Evolutionary conservation across 306 rosid species (phyloP), one percentile per base, ranked within the genome.

Genomic region (Morella rubra): DNA sequence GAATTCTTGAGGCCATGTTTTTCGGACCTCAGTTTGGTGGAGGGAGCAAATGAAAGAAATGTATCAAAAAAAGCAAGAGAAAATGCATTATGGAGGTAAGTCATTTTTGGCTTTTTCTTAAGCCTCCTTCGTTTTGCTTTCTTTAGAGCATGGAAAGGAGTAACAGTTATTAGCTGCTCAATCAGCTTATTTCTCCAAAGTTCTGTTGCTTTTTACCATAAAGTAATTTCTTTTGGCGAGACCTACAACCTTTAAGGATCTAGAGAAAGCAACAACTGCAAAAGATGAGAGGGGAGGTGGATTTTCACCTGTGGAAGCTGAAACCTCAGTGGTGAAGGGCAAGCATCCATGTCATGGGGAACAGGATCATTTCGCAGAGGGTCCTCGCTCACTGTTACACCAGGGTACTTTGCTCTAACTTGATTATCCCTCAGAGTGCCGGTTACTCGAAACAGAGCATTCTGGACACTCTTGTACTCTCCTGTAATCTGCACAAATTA

Each of bases 401-500:
- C 58, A 65, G 70, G 32, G 64, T 76, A 56, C 76, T 83, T 82
- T 11, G 11, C 42, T 79, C 80, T 83, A 44, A 75, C 61, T 73
- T 79, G 54, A 73, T 80, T 69, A 46, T 80, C 84, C 84, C 91
- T 89, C 60, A 89, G 78, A 70, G 61, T 65, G 76, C 80, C 6
- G 55, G 93, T 87, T 73, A 89, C 79, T 75, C 77, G 80, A 75
- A 76, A 49, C n/a, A 89, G 73, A 24, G 91, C 93, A 80, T 75
- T 73, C 50, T 78, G 77, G 54, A 89, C 93, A 66, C 77, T 83
- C 77, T 16, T 61, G 74, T 81, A 83, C 66, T 73, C 85, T 69
- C 93, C 91, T 66, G 84, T 83, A 18, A 89, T 89, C 91, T 89
- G 91, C 86, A 77, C 32, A 51, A 73, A 83, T 83, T 62, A 18